Percentiles rank a stretch among this genome's conserved stretches.
phyloP scores from a whole-genome alignment of 495 filamentous ascomycete species.

The Tuber aestivum region DNA sequence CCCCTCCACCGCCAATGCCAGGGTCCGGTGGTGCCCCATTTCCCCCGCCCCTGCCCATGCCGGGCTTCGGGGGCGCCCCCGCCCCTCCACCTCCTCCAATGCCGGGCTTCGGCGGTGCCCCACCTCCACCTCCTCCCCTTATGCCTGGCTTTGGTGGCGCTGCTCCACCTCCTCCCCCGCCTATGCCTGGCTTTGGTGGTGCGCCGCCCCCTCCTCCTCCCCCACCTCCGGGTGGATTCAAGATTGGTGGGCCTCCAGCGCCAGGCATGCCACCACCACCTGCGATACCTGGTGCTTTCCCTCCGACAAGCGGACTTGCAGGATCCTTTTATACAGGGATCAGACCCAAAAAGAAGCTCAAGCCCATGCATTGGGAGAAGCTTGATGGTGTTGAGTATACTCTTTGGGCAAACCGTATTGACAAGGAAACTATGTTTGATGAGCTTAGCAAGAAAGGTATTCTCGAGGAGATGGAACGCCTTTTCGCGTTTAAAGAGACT shows the following conservation, averaged over 20 bases:
- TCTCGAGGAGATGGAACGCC: constrained; percentile 90
- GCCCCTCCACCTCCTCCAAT: constrained; percentile 41
- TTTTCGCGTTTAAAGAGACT: constrained; percentile 96
- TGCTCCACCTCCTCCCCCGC: constrained; percentile 38
- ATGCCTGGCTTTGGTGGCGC: constrained; percentile 30
- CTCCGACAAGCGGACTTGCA: constrained; percentile 14
- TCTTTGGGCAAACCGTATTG: constrained; percentile 85
- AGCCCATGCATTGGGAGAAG: constrained; percentile 99
- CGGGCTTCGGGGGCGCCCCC: constrained; percentile 23
- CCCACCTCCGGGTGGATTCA: constrained; percentile 45
- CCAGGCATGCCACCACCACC: constrained; percentile 29
- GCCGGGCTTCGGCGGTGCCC: constrained; percentile 31
- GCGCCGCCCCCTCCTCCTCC: constrained; percentile 33
- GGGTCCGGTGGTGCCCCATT: constrained; percentile 26
- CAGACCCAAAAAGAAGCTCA: constrained; percentile 96
- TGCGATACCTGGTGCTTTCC: constrained; percentile 27
- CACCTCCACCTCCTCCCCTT: constrained; percentile 7
- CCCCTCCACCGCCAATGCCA: constrained; percentile 28
- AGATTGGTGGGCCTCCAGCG: constrained; percentile 35
- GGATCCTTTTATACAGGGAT: constrained; percentile 54
- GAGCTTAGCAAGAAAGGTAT: constrained; percentile 90
- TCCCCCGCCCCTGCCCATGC: constrained; percentile 24
- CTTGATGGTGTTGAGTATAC: constrained; percentile 89
- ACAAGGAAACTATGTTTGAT: constrained; percentile 88
- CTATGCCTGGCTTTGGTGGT: constrained; percentile 44